Conservation (phyloP, 1,139 yeast genomes). For the Zygoascus sp. region DNA sequence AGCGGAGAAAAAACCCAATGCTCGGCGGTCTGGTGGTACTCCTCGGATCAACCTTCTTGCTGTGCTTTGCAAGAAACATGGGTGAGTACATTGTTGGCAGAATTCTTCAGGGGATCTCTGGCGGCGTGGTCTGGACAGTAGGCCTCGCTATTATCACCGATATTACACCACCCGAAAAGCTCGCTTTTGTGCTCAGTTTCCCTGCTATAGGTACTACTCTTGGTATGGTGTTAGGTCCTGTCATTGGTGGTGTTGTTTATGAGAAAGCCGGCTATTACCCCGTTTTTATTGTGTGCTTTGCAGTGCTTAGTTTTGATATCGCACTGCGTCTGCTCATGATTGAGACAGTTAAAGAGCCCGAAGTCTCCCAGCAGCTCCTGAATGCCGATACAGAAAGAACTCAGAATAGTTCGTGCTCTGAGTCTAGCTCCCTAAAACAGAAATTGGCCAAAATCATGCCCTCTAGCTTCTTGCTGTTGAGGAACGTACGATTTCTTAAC, state of each 20-base stretch:
- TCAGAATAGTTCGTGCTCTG: not conserved
- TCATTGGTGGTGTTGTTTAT: slow-evolving; percentile 37
- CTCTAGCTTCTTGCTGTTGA: slow-evolving; percentile 22
- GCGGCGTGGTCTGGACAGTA: slow-evolving; percentile 39
- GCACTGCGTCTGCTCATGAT: slow-evolving; percentile 34
- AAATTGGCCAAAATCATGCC: slow-evolving; percentile 19
- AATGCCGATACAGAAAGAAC: slow-evolving; percentile 3
- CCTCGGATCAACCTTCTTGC: slow-evolving; percentile 31
- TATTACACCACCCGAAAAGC: slow-evolving; percentile 25
- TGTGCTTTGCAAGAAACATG: slow-evolving; percentile 29
- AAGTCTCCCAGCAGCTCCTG: slow-evolving; percentile 10
- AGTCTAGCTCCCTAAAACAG: not conserved
- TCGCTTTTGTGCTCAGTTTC: slow-evolving; percentile 32
- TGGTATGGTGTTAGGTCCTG: slow-evolving; percentile 35
- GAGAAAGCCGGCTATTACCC: slow-evolving; percentile 35
- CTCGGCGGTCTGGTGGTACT: slow-evolving; percentile 32
- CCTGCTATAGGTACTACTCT: slow-evolving; percentile 33
- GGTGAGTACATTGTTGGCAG: slow-evolving; percentile 34
- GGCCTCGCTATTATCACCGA: slow-evolving; percentile 38
- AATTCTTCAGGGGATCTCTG: slow-evolving; percentile 35
- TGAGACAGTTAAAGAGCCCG: slow-evolving; percentile 18
- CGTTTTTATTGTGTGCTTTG: slow-evolving; percentile 35
- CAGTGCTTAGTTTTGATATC: slow-evolving; percentile 31
- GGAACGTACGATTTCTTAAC: slow-evolving; percentile 26
- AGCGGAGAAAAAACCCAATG: slow-evolving; percentile 30